Evolutionary conservation across 345 rosid genomes (phyloP).

Genomic region (Euphorbia lathyris): DNA sequence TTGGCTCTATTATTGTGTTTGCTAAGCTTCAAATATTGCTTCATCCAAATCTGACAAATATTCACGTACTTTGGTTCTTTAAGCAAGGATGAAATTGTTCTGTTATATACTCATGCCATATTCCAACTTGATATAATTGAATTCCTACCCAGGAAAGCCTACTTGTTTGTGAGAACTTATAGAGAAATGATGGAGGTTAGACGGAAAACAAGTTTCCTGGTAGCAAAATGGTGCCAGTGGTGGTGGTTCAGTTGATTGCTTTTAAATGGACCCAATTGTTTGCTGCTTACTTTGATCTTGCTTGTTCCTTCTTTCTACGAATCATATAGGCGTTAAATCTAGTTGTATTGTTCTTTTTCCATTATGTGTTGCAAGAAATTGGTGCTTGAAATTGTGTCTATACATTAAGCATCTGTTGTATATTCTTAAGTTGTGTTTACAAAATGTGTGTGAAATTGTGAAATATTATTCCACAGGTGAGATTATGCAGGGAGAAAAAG

Average conservation of each 20-base stretch:
- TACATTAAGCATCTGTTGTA: not conserved
- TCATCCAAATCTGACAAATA: not conserved
- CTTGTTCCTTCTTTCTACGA: not conserved
- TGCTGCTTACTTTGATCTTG: not conserved
- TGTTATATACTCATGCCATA: not conserved
- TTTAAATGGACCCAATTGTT: not conserved
- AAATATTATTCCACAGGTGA: slow-evolving; percentile 51
- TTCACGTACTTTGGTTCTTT: not conserved
- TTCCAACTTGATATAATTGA: not conserved
- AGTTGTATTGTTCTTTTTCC: not conserved
- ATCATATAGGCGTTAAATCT: not conserved
- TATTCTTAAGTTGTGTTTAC: not conserved
- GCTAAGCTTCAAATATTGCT: not conserved
- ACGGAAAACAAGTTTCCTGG: not conserved
- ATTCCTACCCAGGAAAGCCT: not conserved
- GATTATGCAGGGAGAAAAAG: slow-evolving; percentile 79
- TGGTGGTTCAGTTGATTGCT: not conserved
- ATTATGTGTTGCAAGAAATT: not conserved
- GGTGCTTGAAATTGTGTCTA: slow-evolving; percentile 5
- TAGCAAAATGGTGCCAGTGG: not conserved
- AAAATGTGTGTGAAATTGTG: too few species aligned
- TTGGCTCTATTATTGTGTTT: not conserved
- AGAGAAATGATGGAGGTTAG: not conserved
- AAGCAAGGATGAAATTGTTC: not conserved
- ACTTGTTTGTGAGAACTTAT: not conserved